Evolutionary conservation across 23 red algal species (phyloP), one percentile per base, ranked within the genome.

Genomic region (Rhodosorus marinus): DNA sequence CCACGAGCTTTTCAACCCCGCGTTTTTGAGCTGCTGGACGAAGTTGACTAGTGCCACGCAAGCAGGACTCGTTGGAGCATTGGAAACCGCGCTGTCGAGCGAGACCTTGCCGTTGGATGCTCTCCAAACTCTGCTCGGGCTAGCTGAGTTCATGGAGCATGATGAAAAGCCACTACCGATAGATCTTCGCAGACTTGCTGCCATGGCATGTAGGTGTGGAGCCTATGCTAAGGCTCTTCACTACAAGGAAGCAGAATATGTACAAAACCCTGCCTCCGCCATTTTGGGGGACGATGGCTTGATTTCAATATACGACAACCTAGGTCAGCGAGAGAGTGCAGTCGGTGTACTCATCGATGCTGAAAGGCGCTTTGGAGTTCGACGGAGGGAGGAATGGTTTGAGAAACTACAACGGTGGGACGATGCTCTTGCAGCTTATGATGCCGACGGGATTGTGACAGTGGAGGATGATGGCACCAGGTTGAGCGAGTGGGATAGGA

Each of bases 101-200:
- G 59, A 67, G 8, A 74, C 74, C 15, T 70, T 98, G 1, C 90
- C 90, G 11, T 58, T 85, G 4, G 70, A 75, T 66, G 72, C 75
- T 6, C 29, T 85, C 21, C 90, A 98, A 65, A 36, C 62, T 9
- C 59, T 98, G 5, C 51, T 98, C n/a, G 65, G 64, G 23, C 68
- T 98, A 8, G 81, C 72, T 33, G 90, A 98, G 33, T 98, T 85
- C 52, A 98, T 98, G 90, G 90, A 98, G 56, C 90, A 98, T 34
- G 90, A 84, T 48, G 90, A 98, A 57, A 84, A 81, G 43, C 90
- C 90, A 11, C 47, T 98, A 9, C 90, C 90, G 24, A 72, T 78
- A 29, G 64, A 77, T 33, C 57, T 72, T 11, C 48, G 60, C 25
- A 52, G 51, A 52, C 65, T 98, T 0, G 90, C 90, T 4, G 14